Evolutionary conservation across 768 basidiomycete species (phyloP), one percentile per base, ranked within the genome.

Genomic region (Suillus subalutaceus): DNA sequence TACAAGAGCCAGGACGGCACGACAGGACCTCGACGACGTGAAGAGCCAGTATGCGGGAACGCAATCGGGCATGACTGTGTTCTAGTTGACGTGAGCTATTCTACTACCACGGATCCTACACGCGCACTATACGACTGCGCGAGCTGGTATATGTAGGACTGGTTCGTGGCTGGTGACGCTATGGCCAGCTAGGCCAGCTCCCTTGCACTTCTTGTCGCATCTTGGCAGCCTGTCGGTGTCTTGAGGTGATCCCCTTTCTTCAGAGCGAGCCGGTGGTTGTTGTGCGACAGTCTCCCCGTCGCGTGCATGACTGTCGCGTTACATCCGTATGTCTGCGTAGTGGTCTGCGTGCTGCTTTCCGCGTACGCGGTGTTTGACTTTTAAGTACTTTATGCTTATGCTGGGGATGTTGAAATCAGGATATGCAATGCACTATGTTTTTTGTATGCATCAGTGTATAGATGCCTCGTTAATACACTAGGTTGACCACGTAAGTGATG

Each of bases 1-100:
- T 95, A 95, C 79, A 95, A 95, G 87, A 93, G 92, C 72, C 94
- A 94, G 76, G 94, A 94, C 73, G 93, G 92, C 66, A 83, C 84
- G 53, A 84, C 81, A n/a, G 38, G 93, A 94, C 73, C 75, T 88
- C 73, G 93, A 95, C 74, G 93, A 96, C 75, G 87, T 94, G 85
- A 92, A 94, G 81, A 90, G 89, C 65, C 93, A 96, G 78, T 95
- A 95, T 75, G 82, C 91, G 9, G 91, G 90, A 35, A 94, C 92
- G 20, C 93, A 94, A 74, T 87, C 88, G 58, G 93, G 93, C 55
- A 85, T 95, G 68, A 95, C 93, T 46, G 92, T 92, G 69, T 95
- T 92, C 79, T 95, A 85, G 81, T 43, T 40, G 15, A 37, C 15
- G 16, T 15, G 63, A 37, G 52, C 15, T n/a, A 38, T 26, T 58